Percentiles rank a stretch among this genome's conserved stretches.
These are phyloP conservation scores for Suillus paluster DNA, from an alignment of 768 basidiomycete genomes.

Conservation along the genomic window DNA sequence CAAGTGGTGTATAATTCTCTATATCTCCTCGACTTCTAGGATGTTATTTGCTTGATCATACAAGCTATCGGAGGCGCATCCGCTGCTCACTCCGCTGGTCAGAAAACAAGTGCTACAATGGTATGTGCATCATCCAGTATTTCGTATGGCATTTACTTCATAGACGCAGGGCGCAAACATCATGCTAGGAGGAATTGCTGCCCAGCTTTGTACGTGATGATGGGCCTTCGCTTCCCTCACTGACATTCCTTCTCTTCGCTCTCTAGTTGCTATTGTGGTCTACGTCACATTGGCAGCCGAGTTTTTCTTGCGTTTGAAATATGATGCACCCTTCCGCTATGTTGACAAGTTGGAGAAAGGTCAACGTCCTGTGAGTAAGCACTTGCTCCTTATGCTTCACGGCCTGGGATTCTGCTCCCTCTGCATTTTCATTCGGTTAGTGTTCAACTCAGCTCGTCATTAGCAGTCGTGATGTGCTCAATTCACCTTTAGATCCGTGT, in stretches of 20 bases:
- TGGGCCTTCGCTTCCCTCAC: constrained; percentile 21
- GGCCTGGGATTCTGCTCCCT: constrained; percentile 45
- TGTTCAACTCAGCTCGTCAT: neutral
- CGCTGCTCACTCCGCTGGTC: constrained; percentile 43
- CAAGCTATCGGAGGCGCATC: constrained; percentile 48
- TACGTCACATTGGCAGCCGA: constrained; percentile 49
- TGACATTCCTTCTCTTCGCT: constrained; percentile 17
- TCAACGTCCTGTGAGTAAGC: constrained; percentile 2
- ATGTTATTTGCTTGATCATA: constrained; percentile 42
- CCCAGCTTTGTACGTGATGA: constrained; percentile 52
- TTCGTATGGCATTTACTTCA: neutral
- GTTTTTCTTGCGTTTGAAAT: constrained; percentile 47
- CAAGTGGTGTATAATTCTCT: neutral
- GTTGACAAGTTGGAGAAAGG: constrained; percentile 8
- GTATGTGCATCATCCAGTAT: constrained; percentile 9
- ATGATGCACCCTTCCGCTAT: constrained; percentile 38
- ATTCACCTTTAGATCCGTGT: constrained; percentile 10
- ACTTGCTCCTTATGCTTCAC: constrained; percentile 36
- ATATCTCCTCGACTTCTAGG: constrained; percentile 20
- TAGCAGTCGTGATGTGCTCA: neutral
- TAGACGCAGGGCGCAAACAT: constrained; percentile 48
- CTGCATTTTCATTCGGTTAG: constrained; percentile 52
- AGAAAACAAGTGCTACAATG: constrained; percentile 26
- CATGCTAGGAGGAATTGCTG: constrained; percentile 67
- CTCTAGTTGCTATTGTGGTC: constrained; percentile 45